Evolutionary conservation across 345 rosid genomes (phyloP).

Genomic region (Citrus hindsii): DNA sequence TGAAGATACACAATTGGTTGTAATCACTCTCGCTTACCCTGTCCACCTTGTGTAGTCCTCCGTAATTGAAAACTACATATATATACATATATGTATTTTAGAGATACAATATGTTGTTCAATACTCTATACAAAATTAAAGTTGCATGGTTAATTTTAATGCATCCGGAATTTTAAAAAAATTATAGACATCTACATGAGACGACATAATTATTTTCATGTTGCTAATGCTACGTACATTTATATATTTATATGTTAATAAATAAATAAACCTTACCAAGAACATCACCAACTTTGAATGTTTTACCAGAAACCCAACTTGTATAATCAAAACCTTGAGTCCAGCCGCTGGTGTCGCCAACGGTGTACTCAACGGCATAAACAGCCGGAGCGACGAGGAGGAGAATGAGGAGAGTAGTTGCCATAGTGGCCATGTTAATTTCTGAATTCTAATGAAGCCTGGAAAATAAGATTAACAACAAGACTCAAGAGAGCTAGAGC

Average conservation of each 20-base stretch:
- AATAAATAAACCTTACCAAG: slow-evolving; percentile 24
- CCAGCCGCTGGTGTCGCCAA: slow-evolving; percentile 48
- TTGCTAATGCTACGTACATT: no score
- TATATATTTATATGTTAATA: no score
- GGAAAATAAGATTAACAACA: background rate
- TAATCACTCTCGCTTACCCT: slow-evolving; percentile 32
- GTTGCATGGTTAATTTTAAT: no score
- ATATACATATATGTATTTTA: no score
- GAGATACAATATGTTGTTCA: background rate
- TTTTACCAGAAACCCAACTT: slow-evolving; percentile 35
- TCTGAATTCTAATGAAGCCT: background rate
- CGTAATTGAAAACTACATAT: slow-evolving; percentile 41
- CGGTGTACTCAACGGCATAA: slow-evolving; percentile 26
- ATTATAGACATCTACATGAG: no score
- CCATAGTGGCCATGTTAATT: slow-evolving; percentile 13
- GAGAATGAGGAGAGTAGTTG: slow-evolving; percentile 27
- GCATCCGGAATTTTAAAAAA: no score
- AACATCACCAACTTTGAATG: slow-evolving; percentile 42
- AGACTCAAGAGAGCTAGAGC: background rate
- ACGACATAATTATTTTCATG: background rate
- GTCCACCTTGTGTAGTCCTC: slow-evolving; percentile 26
- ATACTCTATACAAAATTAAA: no score
- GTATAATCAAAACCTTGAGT: slow-evolving; percentile 12
- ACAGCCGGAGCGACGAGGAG: slow-evolving; percentile 33
- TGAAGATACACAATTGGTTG: slow-evolving; percentile 27